Evolutionary conservation across 2,329 filamentous ascomycete species (phyloP), one percentile per base, ranked within the genome.

Genomic region (Trichophyton verrucosum): DNA sequence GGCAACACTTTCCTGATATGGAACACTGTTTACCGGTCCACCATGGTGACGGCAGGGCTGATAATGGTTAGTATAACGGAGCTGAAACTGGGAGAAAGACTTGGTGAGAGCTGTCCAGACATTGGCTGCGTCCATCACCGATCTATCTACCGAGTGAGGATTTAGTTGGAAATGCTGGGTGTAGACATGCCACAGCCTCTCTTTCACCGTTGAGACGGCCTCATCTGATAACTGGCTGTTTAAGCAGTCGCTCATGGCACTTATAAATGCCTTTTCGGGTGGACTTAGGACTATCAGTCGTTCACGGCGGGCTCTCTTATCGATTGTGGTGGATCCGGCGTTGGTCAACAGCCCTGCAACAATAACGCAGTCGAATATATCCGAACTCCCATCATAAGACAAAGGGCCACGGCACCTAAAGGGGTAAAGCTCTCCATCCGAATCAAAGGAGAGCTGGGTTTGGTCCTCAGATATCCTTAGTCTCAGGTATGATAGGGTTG

Each of bases 321-420:
- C 74, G 4, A 68, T 63, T 6, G 64, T 65, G 1, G 73, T 74
- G 9, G 68, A 72, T 9, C 74, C 73, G 3, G 68, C 71, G 47
- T 74, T 68, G 5, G 73, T 66, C n/a, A 76, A 61, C 58, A 65
- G 72, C 0, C 70, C 73, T 2, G 68, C 64, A n/a, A 74, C 69
- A 53, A 75, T 71, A 4, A 67, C 62, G 53, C 67, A 69, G 57
- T 75, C 72, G 13, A 73, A 62, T 8, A 65, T 62, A 59, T 65
- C 66, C 8, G 71, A 70, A n/a, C 62, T 63, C 1, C 33, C 17
- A 59, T 56, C 36, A 3, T 33, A 17, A 59, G 67, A 68, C 8
- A 70, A 59, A 5, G 73, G 73, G 1, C 72, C 73, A 3, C 70
- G 68, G 2, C 72, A 72, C 33, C 69, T 66, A 40, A 66, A 69